Evolutionary conservation across 805 yeast species (phyloP), one percentile per base, ranked within the genome.

Genomic region (Schwanniomyces yamadae): DNA sequence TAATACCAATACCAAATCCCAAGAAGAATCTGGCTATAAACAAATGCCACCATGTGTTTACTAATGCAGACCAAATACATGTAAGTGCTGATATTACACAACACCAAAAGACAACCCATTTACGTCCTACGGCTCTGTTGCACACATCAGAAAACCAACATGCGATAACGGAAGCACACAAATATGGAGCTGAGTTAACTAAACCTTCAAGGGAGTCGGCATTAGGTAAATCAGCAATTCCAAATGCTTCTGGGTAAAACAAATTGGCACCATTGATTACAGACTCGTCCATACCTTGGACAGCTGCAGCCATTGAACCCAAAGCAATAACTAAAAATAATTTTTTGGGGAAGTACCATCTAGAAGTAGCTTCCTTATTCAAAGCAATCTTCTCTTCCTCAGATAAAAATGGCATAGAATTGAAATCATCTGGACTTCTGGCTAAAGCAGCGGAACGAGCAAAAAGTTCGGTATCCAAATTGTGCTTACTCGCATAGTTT

Each of bases 221-320:
- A n/a, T 35, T 19, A 12, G 18, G 15, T 14, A 29, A 24, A 28
- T 77, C 69, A 30, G 72, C 63, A 28, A 83, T 66, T 2, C 80
- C 81, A 53, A 82, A 69, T 15, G 63, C 71, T 1, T 45, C 36
- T 2, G 85, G 84, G 54, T 78, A 82, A 43, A 71, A 75, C 16
- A 80, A 54, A 31, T 73, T 76, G 15, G 87, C 87, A 23, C 87
- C 88, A 44, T 81, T 80, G 40, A 78, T 63, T 7, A 80, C 86
- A 5, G 85, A 73, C 54, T 82, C 84, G 54, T 82, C 88, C 84
- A 79, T 79, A 35, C 88, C 88, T 52, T 82, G 88, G 26, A 80
- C 84, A 4, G 83, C 80, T 4, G 84, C 82, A 34, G 84, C 79
- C 67, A 80, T 64, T 3, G 86, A 80, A 30, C 83, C 78, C 49